phyloP scores from a whole-genome alignment of 2,329 filamentous ascomycete genomes.

The Botrytis fragariae region DNA sequence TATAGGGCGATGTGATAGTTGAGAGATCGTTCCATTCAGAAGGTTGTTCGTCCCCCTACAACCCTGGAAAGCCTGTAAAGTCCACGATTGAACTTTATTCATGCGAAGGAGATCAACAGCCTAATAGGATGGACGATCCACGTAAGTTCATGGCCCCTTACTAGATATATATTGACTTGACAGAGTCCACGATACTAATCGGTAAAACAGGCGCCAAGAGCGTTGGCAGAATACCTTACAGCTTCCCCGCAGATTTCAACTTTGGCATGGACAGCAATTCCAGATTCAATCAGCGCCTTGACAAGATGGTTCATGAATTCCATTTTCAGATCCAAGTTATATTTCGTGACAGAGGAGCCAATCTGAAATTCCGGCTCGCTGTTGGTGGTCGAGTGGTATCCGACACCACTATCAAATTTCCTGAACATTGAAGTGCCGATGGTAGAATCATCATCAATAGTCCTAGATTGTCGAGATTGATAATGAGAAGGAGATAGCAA shows the following conservation, averaged over 20 bases:
- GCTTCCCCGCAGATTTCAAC: slow-evolving; percentile 6
- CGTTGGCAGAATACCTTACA: slow-evolving; percentile 14
- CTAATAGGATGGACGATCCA: slow-evolving; percentile 16
- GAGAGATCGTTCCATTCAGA: slow-evolving; percentile 7
- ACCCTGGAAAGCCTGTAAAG: background rate
- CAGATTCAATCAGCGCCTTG: slow-evolving; percentile 9
- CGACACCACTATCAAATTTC: background rate
- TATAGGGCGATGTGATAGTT: slow-evolving; percentile 20
- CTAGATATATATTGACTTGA: background rate
- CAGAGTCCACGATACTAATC: background rate
- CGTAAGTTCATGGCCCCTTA: slow-evolving; percentile 5
- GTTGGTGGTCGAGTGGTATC: slow-evolving; percentile 2
- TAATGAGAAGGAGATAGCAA: background rate
- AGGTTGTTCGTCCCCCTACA: background rate
- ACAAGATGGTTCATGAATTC: slow-evolving; percentile 6
- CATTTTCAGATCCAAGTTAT: slow-evolving; percentile 5
- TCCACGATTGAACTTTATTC: slow-evolving; percentile 11
- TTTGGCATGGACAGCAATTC: background rate
- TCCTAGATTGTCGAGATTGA: background rate
- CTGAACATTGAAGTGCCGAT: background rate
- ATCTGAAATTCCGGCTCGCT: slow-evolving; percentile 17
- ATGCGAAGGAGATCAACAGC: slow-evolving; percentile 4
- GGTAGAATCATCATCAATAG: background rate
- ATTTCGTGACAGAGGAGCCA: slow-evolving; percentile 21
- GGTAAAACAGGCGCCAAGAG: slow-evolving; percentile 10